Base-by-base conservation (phyloP, 2,329 filamentous ascomycete genomes). In the Alternaria ethzedia region DNA sequence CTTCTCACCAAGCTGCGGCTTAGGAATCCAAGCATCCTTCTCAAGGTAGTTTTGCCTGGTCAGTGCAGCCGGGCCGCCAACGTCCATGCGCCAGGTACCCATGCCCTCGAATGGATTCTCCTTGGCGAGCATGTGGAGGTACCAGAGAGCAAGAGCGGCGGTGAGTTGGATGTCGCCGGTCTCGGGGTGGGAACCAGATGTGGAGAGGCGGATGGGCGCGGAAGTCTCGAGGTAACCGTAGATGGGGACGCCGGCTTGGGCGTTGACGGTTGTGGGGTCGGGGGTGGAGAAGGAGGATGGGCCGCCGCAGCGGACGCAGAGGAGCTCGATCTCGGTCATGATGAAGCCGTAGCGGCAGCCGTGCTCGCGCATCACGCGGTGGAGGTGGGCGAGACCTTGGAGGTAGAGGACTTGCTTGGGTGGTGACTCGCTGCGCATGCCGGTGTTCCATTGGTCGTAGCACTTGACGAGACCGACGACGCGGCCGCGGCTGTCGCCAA, bases 311-410 rank as follows among this genome's bases (percentile, higher is more conserved):
- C 94, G 92, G 1, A 97, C 93, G 71, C 96, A 89, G 43, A 97
- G 90, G 9, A 97, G 89, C 82, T 98, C 95, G 72, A 97, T 97
- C 82, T 97, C 95, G 1, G 93, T 97, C 76, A 97, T 89, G 80
- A 98, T 95, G 84, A 97, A 98, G 58, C 95, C 95, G 80, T 97
- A 98, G 63, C 95, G 90, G 78, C 93, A 96, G 70, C 90, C 90
- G 82, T 97, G 92, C 82, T 97, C 93, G 79, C 95, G 93, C 93
- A 97, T 97, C 75, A 90, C 90, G 77, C 92, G 88, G 81, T 98
- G 95, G 47, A 97, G 84, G 72, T 96, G 93, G 0, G 94, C 87
- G 6, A 98, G 88, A 2, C 93, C 93, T 54, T 91, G 90, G 20
- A 97, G 90, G 83, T 97, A 97, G 64, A 95, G 90, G 61, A 97